Evolutionary conservation across 148 eudicot genomes (phyloP), one percentile per base, ranked within the genome.

Genomic region (Fagopyrum homotropicum): DNA sequence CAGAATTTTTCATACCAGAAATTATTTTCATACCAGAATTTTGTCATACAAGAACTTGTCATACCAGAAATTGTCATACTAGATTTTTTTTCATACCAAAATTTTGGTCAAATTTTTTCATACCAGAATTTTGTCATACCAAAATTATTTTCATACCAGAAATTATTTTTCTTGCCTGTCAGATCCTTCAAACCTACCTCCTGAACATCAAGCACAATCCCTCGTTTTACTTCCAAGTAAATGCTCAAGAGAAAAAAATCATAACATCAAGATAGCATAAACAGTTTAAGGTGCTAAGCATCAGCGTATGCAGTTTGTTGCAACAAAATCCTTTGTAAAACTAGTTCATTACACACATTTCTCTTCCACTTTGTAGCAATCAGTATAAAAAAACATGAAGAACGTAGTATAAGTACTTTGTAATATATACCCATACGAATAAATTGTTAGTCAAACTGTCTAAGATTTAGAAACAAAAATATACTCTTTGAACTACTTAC

Each of bases 171-270:
- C n/a, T 76, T 76, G 73, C 78, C 70, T 0, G 73, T 66, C 47
- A 76, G 73, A 29, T 71, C 78, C 48, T 56, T 69, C 73, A 76
- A 69, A 15, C 78, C 78, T 17, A 76, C 78, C 61, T 76, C 78
- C 78, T 76, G 73, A 49, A 66, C 15, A 35, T 14, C 19, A 61
- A 29, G 29, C 68, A 61, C 5, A 29, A 22, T 43, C 15, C 1
- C 26, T 61, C 68, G 43, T 14, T 4, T 11, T 40, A 40, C 14
- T 40, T 66, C 46, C 46, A 40, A 40, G 45, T 64, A 30, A 29
- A 64, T 30, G n/a, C 29, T 7, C 17, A 61, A 29, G 15, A 3
- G 43, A n/a, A 61, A 52, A 6, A 26, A 35, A 60, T 60, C 70
- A 64, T 35, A n/a, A 30, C 7, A 64, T 64, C 70, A 64, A 0